These are phyloP conservation scores for Microbotryum lychnidis-dioicae DNA, from an alignment of 1,284 basidiomycete species.

Conservation along the genomic window DNA sequence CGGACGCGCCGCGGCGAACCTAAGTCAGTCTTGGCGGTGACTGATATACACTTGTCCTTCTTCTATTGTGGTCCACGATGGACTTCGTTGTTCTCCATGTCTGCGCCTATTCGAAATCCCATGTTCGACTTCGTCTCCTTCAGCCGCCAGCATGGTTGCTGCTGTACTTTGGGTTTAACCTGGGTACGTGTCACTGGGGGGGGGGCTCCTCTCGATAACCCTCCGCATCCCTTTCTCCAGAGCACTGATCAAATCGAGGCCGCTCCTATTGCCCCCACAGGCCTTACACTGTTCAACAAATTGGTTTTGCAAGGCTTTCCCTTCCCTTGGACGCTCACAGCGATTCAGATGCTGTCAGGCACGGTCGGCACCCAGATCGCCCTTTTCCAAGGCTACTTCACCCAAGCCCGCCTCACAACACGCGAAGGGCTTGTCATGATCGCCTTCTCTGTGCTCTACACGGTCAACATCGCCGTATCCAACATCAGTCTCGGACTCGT, in stretches of 20 bases:
- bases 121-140: too few species aligned
- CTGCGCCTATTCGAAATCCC: too few species aligned
- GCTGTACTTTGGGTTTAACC: slow-evolving; percentile 81
- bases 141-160: slow-evolving; percentile 51
- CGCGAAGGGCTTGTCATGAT: slow-evolving; percentile 58
- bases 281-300: slow-evolving; percentile 87
- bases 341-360: slow-evolving; percentile 34
- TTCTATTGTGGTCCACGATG: too few species aligned
- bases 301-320: slow-evolving; percentile 77
- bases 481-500: slow-evolving; percentile 81
- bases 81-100: too few species aligned
- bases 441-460: slow-evolving; percentile 77
- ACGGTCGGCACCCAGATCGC: slow-evolving; percentile 63
- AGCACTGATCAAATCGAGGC: background rate
- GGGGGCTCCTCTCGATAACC: background rate
- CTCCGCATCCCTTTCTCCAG: background rate
- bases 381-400: slow-evolving; percentile 54
- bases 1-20: too few species aligned
- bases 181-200: slow-evolving; percentile 42
- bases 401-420: slow-evolving; percentile 52
- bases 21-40: too few species aligned
- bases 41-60: too few species aligned
- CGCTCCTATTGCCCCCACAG: background rate
- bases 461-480: slow-evolving; percentile 84
- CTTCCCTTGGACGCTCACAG: slow-evolving; percentile 61